phyloP scores from a whole-genome alignment of 2,329 filamentous ascomycete genomes.

The Dothistroma septosporum region DNA sequence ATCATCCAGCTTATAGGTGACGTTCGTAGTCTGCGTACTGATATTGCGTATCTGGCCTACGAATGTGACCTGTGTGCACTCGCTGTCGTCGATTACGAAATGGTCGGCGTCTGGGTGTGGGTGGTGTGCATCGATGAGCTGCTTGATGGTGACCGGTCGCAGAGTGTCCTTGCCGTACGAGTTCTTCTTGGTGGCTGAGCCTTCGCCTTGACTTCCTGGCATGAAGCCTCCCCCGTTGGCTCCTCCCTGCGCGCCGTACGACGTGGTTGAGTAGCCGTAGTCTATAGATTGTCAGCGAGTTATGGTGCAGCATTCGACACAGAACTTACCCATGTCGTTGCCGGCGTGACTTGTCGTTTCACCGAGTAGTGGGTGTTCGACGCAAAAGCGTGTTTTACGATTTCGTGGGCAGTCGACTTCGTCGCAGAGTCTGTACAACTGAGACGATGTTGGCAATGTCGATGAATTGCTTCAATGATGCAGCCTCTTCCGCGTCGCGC shows the following conservation, averaged over 20 bases:
- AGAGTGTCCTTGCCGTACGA: conserved; percentile 76
- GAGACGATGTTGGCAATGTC: background rate
- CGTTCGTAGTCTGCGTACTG: conserved; percentile 80
- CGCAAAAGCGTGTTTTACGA: background rate
- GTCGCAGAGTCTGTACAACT: background rate
- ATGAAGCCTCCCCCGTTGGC: conserved; percentile 59
- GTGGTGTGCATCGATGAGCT: conserved; percentile 78
- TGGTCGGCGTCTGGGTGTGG: conserved; percentile 65
- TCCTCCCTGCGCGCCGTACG: conserved; percentile 53
- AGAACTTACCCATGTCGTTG: conserved; percentile 15
- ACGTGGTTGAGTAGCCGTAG: conserved; percentile 53
- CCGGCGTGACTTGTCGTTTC: background rate
- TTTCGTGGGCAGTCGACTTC: background rate
- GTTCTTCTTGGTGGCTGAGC: conserved; percentile 41
- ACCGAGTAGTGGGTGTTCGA: too few relatives aligned
- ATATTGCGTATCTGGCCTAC: conserved; percentile 88
- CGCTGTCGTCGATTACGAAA: conserved; percentile 75
- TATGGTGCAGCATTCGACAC: background rate
- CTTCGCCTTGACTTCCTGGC: conserved; percentile 44
- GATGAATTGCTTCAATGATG: background rate
- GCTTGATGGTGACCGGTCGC: conserved; percentile 91
- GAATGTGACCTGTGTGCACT: conserved; percentile 70
- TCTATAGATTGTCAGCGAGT: conserved; percentile 12
- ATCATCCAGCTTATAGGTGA: conserved; percentile 90
- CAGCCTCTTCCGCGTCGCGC: background rate